Evolutionary conservation across 331 rosid genomes (phyloP), one percentile per base, ranked within the genome.

Genomic region (Telfairia occidentalis): DNA sequence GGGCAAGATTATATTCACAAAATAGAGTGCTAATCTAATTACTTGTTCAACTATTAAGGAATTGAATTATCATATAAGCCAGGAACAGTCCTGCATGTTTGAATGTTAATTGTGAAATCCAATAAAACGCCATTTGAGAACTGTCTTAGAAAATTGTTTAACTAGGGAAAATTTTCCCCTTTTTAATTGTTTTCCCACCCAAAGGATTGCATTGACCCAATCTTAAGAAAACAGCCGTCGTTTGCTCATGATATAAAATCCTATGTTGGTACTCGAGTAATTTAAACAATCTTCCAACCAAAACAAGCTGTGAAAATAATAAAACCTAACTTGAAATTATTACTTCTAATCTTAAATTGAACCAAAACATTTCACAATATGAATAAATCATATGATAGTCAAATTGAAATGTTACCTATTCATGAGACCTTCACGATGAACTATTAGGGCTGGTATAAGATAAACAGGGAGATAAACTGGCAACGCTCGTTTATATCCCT

Each of bases 391-490:
- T 10, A 34, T 26, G 13, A 52, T 34, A 52, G 40, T 50, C 64
- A 32, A 52, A 73, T 40, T 37, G 43, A 57, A 34, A 54, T 57
- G 21, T 52, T 85, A 92, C 99, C 97, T 90, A 82, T 90, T 81
- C 82, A 81, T 21, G 79, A 95, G 92, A 77, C 84, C 97, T 79
- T 90, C 83, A 74, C 97, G 89, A 76, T 90, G 99, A 83, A 90
- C 99, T 79, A 95, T 84, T 50, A 95, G 90, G 32, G 99, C 99
- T 24, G 99, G 97, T 82, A 92, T 83, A 81, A 95, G 83, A 83
- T 95, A 92, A 40, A 95, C 97, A 11, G 97, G 99, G 76, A 95
- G 92, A 84, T 95, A 95, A 78, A 95, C 99, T 7, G 97, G 93
- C 80, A 95, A 58, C 2, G 99, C 96, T 78, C 97, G 92, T 84